Evolutionary conservation across 1,139 yeast genomes (phyloP), one percentile per base, ranked within the genome.

Genomic region (Yamadazyma mexicana): DNA sequence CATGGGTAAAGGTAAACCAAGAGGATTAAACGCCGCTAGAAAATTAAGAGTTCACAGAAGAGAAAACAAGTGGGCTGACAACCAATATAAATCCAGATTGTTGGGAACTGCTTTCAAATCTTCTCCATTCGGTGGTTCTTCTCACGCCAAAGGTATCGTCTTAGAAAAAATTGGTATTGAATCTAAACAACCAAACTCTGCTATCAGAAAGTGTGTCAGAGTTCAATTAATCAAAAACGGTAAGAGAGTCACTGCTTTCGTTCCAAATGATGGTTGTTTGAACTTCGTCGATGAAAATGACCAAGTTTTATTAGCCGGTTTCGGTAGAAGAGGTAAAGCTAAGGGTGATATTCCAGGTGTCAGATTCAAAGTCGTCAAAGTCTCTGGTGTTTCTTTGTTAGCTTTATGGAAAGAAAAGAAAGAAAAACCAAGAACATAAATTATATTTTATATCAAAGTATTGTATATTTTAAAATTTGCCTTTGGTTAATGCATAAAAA

Each of bases 341-440:
- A 94, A 94, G 96, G 98, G 99, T 85, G 98, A 92, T 89, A 91
- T 92, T 71, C 98, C 98, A 77, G 98, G 98, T 87, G 98, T 92
- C 73, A 91, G 98, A 86, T 92, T 92, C 88, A 92, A 92, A 88
- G 98, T 92, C 73, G 98, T 94, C 74, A 94, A 94, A 84, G 99
- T 94, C 64, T 88, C 98, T 63, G 98, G 98, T 87, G 98, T 94
- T 69, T 92, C 98, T 64, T 85, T 94, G 77, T 83, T 91, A 73
- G 98, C 99, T 71, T 85, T 94, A 77, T 94, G 97, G 98, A 92
- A 91, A 84, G 98, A 94, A 84, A 94, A 94, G 98, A 92, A 92
- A 88, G 99, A 94, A 84, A 94, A 94, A 91, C 98, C 98, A 82
- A 89, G 98, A 84, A 89, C 98, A 72, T 91, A 87, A 36, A 37